A percentile compares a stretch with the other conserved stretches of the same genome.
Conservation (phyloP, 2,329 filamentous ascomycete genomes). For the Sporothrix euskadiensis region DNA sequence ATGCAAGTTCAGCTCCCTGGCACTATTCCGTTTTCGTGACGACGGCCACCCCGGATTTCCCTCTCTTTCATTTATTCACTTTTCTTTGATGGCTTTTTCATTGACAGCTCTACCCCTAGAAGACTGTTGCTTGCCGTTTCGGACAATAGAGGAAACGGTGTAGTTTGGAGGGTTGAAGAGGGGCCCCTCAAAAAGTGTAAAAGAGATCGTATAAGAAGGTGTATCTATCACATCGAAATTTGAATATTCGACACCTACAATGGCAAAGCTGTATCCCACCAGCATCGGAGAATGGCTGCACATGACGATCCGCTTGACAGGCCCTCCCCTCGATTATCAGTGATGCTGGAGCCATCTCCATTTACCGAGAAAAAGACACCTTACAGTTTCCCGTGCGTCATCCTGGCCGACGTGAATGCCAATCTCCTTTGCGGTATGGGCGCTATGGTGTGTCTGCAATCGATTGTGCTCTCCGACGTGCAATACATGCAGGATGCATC, state of each 20-base stretch:
- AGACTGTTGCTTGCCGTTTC: neutral
- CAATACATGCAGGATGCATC: too few relatives aligned
- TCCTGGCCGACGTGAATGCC: neutral
- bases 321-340: neutral
- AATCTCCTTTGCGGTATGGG: neutral
- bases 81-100: neutral
- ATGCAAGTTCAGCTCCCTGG: neutral
- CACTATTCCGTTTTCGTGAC: neutral
- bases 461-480: too few relatives aligned
- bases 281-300: neutral
- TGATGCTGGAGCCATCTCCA: neutral
- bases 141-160: neutral
- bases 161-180: neutral
- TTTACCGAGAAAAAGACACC: neutral
- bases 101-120: neutral
- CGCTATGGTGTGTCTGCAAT: neutral
- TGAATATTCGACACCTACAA: neutral
- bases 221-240: neutral
- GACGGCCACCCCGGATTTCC: neutral
- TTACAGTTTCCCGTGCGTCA: neutral
- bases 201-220: too few relatives aligned
- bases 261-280: neutral
- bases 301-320: neutral
- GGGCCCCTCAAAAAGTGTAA: neutral
- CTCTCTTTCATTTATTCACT: too few relatives aligned